phyloP scores from a whole-genome alignment of 2,329 filamentous ascomycete genomes.

The Curvularia verruculosa region DNA sequence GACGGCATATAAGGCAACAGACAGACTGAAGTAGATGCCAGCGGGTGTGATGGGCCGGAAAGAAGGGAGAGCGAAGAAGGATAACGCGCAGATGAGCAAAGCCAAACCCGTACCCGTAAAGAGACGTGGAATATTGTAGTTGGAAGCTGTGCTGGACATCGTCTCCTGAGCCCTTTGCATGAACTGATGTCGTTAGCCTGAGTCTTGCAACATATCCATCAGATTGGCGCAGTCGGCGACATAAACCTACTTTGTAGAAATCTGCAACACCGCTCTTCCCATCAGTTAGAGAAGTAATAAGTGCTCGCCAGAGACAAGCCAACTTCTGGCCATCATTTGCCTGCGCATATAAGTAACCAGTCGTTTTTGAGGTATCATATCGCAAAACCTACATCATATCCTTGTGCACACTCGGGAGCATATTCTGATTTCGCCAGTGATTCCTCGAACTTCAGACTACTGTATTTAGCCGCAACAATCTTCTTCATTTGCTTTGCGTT shows the following conservation, averaged over 20 bases:
- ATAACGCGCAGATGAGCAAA: conserved; percentile 51
- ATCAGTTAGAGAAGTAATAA: conserved; percentile 20
- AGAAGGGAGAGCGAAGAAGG: conserved; percentile 41
- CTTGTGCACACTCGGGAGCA: not conserved
- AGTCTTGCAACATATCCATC: not conserved
- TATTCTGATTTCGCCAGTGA: not conserved
- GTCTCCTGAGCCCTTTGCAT: conserved; percentile 73
- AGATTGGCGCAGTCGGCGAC: not conserved
- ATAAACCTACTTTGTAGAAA: conserved; percentile 50
- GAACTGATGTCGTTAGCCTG: conserved; percentile 56
- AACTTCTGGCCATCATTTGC: conserved; percentile 51
- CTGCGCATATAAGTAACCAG: not conserved
- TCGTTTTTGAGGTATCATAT: not conserved
- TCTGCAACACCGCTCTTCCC: conserved; percentile 37
- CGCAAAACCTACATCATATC: not conserved
- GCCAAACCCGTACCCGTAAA: conserved; percentile 54
- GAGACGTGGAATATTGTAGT: conserved; percentile 78
- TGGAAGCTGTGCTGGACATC: conserved; percentile 89
- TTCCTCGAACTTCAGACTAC: conserved; percentile 57
- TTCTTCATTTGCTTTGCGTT: conserved; percentile 83
- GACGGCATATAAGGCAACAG: conserved; percentile 64
- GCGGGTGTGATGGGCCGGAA: conserved; percentile 59
- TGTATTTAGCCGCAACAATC: conserved; percentile 77
- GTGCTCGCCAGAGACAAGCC: conserved; percentile 70
- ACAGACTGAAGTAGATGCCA: conserved; percentile 47